Percentiles rank a stretch among this genome's conserved stretches.
Evolutionary conservation across 23 red algal genomes (phyloP).

Genomic region (Gracilaria caudata): DNA sequence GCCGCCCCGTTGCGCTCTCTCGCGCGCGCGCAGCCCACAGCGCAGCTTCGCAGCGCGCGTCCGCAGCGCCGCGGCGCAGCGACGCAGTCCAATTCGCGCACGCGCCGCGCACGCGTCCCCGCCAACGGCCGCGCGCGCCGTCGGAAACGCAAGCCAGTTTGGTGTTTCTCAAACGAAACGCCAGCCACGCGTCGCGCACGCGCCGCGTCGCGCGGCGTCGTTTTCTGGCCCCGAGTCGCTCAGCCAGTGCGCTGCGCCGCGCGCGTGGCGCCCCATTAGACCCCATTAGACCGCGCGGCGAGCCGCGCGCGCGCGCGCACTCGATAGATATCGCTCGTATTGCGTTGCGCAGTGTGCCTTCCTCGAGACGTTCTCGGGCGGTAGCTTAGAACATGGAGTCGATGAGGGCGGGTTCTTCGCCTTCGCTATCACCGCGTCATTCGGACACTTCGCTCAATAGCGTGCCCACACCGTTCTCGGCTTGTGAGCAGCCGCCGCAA

Average conservation of each 20-base stretch:
- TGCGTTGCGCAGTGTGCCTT: neutral
- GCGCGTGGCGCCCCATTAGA: neutral
- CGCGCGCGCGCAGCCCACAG: no score
- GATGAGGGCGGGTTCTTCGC: neutral
- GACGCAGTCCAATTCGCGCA: neutral
- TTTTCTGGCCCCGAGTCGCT: no score
- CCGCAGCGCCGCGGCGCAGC: no score
- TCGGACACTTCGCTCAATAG: constrained; percentile 11
- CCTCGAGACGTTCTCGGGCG: no score
- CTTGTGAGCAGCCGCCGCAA: neutral
- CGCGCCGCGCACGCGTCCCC: neutral
- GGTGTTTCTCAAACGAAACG: no score
- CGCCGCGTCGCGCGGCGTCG: neutral
- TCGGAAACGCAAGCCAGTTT: no score
- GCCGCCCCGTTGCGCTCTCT: no score
- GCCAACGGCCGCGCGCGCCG: neutral
- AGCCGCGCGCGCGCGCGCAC: neutral
- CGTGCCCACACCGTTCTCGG: neutral
- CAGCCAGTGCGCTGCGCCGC: neutral
- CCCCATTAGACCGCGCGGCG: neutral
- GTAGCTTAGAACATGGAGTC: neutral
- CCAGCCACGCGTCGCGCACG: no score
- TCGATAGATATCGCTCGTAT: neutral
- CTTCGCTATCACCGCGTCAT: neutral
- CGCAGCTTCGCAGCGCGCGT: no score